Percentiles rank a stretch among this genome's conserved stretches.
These are phyloP conservation scores for Chrysoporthe austroafricana DNA, from an alignment of 2,329 filamentous ascomycete species.

Conservation along the genomic window DNA sequence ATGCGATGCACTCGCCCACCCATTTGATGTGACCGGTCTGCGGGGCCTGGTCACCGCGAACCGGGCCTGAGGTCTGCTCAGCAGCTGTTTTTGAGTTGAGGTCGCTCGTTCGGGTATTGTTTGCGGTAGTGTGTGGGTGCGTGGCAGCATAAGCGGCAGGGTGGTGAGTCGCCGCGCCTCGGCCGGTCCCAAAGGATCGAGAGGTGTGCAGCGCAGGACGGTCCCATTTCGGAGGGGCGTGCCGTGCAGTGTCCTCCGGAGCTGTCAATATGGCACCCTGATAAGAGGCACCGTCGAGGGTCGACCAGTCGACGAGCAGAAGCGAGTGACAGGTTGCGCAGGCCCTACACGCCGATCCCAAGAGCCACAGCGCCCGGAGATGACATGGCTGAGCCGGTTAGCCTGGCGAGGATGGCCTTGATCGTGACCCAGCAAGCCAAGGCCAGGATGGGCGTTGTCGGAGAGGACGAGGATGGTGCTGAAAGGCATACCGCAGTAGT, in stretches of 20 bases:
- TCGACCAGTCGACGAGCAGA: neutral
- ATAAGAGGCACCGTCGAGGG: neutral
- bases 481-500: neutral
- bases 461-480: constrained; percentile 1
- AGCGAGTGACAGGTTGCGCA: neutral
- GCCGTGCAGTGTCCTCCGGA: neutral
- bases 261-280: neutral
- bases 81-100: neutral
- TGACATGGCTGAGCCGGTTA: neutral
- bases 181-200: neutral
- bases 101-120: neutral
- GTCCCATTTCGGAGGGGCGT: neutral
- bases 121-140: constrained; percentile 4
- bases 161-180: neutral
- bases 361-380: neutral
- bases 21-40: constrained; percentile 11
- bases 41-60: neutral
- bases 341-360: neutral
- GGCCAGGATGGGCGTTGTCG: neutral
- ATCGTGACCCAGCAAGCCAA: neutral
- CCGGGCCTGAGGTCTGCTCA: neutral
- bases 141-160: neutral
- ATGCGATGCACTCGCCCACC: neutral
- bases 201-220: neutral
- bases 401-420: neutral